Base-by-base conservation (phyloP, 208 protist species). In the Acanthamoeba healyi region DNA sequence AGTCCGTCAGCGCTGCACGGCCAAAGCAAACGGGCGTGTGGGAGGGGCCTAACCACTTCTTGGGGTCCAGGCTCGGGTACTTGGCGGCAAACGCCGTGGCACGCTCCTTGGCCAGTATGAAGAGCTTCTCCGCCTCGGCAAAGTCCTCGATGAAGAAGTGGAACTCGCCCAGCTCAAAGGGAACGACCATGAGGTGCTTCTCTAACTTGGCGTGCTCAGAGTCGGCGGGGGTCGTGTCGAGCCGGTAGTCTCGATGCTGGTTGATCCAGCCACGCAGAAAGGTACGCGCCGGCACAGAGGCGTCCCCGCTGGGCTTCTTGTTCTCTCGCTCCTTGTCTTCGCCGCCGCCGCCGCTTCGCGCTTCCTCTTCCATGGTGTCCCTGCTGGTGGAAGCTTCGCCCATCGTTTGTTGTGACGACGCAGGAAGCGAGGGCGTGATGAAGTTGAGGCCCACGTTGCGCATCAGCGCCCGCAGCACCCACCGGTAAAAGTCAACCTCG, bases 141-240 rank as follows among this genome's bases (percentile, higher is more conserved):
- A 89, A 89, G 51, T 89, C 51, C 81, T 89, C 81, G 51, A 65
- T 67, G 54, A 67, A 89, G 81, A 89, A 89, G 38, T 89, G 54
- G 54, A 89, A 89, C 34, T 89, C 81, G 44, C 51, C 81, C 49
- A 89, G 54, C 51, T 89, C 81, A 24, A 89, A 89, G 34, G 81
- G 54, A 6, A 65, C 81, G 6, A 67, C 32, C 51, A 89, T 38
- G 29, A 89, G 38, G 22, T 89, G 29, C 49, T 58, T 65, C 81
- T 89, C 54, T 3, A 58, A 44, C 54, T 65, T 89, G 14, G 32
- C 32, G 15, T n/a, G 44, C 32, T 44, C 81, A 10, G 26, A 19
- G 17, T 44, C 72, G 72, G 34, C 72, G 15, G 72, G 14, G 9
- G 32, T 40, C 24, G n/a, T 10, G 40, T 82, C 72, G 38, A 82